Evolutionary conservation across 129 eudicot genomes (phyloP).

Genomic region (Artemisia tridentata): DNA sequence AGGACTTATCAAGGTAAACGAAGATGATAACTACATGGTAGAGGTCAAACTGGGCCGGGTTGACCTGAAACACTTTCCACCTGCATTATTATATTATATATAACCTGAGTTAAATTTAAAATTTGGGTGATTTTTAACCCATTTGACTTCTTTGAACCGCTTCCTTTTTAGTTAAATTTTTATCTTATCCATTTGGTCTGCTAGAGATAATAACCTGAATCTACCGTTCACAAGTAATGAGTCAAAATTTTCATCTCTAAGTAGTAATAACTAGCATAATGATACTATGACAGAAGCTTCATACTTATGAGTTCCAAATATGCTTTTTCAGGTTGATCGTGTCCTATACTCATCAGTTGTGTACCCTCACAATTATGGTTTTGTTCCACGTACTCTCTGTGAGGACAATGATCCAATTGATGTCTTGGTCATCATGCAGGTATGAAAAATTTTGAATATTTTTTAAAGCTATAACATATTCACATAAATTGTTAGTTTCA

Average conservation of each 20-base stretch:
- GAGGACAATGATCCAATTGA: conserved; percentile 95
- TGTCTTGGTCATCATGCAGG: conserved; percentile 97
- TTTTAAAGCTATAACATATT: not conserved
- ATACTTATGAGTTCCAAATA: conserved; percentile 7
- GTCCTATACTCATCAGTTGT: conserved; percentile 93
- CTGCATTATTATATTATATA: too few relatives aligned
- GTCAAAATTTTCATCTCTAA: too few relatives aligned
- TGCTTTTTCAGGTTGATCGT: conserved; percentile 76
- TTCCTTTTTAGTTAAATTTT: too few relatives aligned
- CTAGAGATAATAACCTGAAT: too few relatives aligned
- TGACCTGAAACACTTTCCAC: too few relatives aligned
- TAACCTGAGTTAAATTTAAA: too few relatives aligned
- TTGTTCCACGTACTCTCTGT: conserved; percentile 89
- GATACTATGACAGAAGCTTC: conserved; percentile 2
- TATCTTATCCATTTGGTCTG: too few relatives aligned
- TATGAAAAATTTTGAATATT: conserved; percentile 11
- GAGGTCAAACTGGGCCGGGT: too few relatives aligned
- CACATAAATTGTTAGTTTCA: too few relatives aligned
- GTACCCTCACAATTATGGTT: conserved; percentile 94
- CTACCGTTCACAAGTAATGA: too few relatives aligned
- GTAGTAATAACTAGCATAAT: conserved; percentile 5
- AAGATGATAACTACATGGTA: not conserved
- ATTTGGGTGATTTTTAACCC: too few relatives aligned
- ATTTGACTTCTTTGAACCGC: too few relatives aligned
- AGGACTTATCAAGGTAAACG: conserved; percentile 82